Evolutionary conservation across 306 rosid genomes (phyloP).

Genomic region (Glycine soja): DNA sequence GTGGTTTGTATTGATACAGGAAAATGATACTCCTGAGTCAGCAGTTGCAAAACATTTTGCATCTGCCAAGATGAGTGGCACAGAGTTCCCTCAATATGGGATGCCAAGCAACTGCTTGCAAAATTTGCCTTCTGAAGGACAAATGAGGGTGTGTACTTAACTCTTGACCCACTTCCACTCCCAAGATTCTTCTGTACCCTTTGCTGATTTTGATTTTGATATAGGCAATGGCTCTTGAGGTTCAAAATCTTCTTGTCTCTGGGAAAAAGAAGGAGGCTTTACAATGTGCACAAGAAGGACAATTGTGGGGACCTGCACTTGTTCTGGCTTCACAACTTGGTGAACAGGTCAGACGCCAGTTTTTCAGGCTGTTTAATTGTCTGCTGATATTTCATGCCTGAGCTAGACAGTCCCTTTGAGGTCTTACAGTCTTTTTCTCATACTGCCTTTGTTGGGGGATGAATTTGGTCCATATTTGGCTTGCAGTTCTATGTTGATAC

Average conservation of each 20-base stretch:
- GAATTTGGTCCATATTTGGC: constrained; percentile 40
- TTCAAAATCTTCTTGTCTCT: constrained; percentile 82
- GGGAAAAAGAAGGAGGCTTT: constrained; percentile 95
- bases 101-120: constrained; percentile 70
- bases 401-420: constrained; percentile 28
- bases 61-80: constrained; percentile 59
- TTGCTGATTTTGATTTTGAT: constrained; percentile 48
- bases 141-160: constrained; percentile 62
- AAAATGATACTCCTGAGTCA: constrained; percentile 79
- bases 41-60: constrained; percentile 90
- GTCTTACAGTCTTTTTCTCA: background rate
- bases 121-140: constrained; percentile 79
- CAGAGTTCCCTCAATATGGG: constrained; percentile 62
- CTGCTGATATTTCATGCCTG: constrained; percentile 35
- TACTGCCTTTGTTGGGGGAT: constrained; percentile 32
- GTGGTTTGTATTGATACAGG: constrained; percentile 57
- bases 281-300: constrained; percentile 93
- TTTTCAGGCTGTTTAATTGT: constrained; percentile 17
- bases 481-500: constrained; percentile 94
- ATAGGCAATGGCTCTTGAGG: constrained; percentile 90
- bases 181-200: constrained; percentile 20
- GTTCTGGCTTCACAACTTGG: constrained; percentile 98
- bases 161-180: background rate
- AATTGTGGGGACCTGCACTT: constrained; percentile 98
- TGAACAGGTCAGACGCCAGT: constrained; percentile 72